Evolutionary conservation across 257 asterid species (phyloP).

Genomic region (Solanum bulbocastanum): DNA sequence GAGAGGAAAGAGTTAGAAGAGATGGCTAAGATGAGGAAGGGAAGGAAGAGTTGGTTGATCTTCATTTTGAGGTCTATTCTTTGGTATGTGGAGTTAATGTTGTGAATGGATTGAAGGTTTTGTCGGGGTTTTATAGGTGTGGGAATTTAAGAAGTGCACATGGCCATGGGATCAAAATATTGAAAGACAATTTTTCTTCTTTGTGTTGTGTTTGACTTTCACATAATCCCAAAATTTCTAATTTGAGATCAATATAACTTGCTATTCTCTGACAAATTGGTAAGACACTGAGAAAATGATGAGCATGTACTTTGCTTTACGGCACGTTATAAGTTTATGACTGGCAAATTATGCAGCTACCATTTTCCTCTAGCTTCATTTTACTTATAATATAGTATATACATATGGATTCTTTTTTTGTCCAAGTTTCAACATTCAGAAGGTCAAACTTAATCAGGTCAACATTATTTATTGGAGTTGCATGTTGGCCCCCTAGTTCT

Average conservation of each 20-base stretch:
- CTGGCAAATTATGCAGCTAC: neutral
- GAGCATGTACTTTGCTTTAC: neutral
- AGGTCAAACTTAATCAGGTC: neutral
- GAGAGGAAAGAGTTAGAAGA: neutral
- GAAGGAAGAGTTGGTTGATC: neutral
- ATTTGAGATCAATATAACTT: neutral
- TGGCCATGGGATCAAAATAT: neutral
- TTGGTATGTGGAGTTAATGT: neutral
- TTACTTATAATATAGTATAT: neutral
- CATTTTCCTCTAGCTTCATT: neutral
- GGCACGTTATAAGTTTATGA: neutral
- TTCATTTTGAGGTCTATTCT: neutral
- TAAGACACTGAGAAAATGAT: neutral
- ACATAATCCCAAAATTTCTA: neutral
- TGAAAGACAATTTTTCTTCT: neutral
- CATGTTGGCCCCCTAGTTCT: neutral
- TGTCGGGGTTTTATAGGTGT: neutral
- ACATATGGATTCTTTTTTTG: neutral
- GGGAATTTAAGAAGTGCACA: neutral
- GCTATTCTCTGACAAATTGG: neutral
- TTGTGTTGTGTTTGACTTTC: neutral
- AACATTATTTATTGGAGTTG: neutral
- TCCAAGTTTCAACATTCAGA: neutral
- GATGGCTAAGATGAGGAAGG: neutral
- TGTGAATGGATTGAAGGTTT: neutral